A percentile compares a stretch with the other conserved stretches of the same genome.
phyloP scores from a whole-genome alignment of 768 basidiomycete species.

The Kwoniella sp. region DNA sequence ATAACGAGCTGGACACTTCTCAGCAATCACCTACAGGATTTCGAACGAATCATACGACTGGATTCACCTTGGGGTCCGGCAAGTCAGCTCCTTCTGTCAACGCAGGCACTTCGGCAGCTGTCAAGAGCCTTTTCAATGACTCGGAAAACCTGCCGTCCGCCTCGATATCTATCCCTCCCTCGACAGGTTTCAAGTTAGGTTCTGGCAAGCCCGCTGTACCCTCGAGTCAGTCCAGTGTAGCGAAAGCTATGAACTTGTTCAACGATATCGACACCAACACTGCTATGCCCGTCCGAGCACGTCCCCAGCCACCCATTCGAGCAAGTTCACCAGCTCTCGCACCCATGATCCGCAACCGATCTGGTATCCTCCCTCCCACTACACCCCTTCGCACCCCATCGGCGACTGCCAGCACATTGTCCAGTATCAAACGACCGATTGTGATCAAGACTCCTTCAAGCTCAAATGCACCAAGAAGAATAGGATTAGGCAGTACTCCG shows the following conservation, averaged over 20 bases:
- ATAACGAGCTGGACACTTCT: background rate
- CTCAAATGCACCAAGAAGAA: constrained; percentile 26
- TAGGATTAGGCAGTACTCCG: constrained; percentile 46
- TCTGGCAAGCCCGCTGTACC: constrained; percentile 22
- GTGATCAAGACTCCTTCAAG: constrained; percentile 34
- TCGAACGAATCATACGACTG: background rate
- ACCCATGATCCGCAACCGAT: background rate
- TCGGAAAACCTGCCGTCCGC: background rate
- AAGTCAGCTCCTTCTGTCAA: constrained; percentile 13
- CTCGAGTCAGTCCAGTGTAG: constrained; percentile 6
- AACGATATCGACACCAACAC: constrained; percentile 18
- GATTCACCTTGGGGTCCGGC: constrained; percentile 26
- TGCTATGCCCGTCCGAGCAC: constrained; percentile 2
- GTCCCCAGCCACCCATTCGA: background rate
- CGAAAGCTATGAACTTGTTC: constrained; percentile 17
- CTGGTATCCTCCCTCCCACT: background rate
- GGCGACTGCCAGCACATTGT: constrained; percentile 3
- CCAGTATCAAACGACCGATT: constrained; percentile 26
- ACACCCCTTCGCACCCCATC: constrained; percentile 27
- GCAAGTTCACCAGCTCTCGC: background rate
- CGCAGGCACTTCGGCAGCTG: background rate
- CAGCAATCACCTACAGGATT: background rate
- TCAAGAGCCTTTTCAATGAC: background rate
- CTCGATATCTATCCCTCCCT: background rate
- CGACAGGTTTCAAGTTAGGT: constrained; percentile 23